A percentile compares a stretch with the other conserved stretches of the same genome.
These are phyloP conservation scores for Populus trichocarpa DNA, from an alignment of 441 rosid genomes.

Conservation along the genomic window DNA sequence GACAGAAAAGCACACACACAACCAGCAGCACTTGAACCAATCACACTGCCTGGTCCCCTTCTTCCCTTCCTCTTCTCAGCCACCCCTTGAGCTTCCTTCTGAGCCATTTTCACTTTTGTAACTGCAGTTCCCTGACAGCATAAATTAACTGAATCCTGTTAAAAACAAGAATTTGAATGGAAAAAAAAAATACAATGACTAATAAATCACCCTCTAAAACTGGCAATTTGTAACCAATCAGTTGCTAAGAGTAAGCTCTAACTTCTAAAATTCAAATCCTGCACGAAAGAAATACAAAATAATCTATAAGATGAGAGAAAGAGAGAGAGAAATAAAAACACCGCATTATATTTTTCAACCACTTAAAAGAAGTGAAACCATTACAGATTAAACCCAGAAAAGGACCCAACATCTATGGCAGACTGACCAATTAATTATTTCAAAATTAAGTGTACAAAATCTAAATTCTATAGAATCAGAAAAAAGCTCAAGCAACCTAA, in stretches of 20 bases:
- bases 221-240: neutral
- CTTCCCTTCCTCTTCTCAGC: conserved; percentile 94
- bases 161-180: neutral
- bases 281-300: neutral
- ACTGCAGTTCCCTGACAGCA: conserved; percentile 77
- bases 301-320: no score
- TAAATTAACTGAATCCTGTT: neutral
- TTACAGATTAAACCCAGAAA: neutral
- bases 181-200: neutral
- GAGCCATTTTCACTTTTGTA: conserved; percentile 90
- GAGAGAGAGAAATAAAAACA: neutral
- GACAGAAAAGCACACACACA: conserved; percentile 80
- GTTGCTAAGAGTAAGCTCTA: neutral
- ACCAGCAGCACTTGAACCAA: conserved; percentile 97
- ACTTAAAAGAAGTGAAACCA: neutral
- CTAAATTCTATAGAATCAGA: neutral
- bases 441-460: neutral
- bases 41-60: conserved; percentile 89
- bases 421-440: neutral
- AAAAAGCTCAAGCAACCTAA: neutral
- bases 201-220: neutral
- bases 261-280: neutral
- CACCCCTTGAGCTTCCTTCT: conserved; percentile 92
- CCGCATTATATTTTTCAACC: neutral
- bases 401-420: neutral